These are phyloP conservation scores for Aspergillus fumigatus DNA, from an alignment of 2,329 filamentous ascomycete genomes.

Conservation along the genomic window DNA sequence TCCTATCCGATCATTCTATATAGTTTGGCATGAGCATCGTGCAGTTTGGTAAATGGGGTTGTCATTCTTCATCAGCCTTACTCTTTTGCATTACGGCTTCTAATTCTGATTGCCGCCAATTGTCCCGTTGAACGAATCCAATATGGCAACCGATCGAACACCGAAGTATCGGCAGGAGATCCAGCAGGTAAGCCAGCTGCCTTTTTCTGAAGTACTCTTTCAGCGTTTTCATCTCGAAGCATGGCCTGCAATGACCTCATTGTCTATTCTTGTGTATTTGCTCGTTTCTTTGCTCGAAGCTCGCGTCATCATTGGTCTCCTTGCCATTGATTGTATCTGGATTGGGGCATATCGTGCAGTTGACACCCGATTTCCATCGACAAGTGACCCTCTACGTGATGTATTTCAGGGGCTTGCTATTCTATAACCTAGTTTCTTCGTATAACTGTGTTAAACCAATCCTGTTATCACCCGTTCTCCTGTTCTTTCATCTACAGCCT, in stretches of 20 bases:
- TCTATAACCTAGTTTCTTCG: neutral
- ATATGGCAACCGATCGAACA: conserved; percentile 65
- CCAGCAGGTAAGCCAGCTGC: conserved; percentile 68
- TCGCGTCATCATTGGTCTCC: neutral
- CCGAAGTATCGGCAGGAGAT: conserved; percentile 97
- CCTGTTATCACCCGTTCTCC: neutral
- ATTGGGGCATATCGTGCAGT: neutral
- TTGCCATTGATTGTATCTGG: too few relatives aligned
- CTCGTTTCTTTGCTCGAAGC: neutral
- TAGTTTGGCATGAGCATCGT: neutral
- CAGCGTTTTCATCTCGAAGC: neutral
- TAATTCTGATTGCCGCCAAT: conserved; percentile 7
- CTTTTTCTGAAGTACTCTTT: neutral
- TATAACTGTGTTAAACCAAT: neutral
- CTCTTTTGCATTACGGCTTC: neutral
- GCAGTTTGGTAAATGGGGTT: neutral
- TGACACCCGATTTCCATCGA: neutral
- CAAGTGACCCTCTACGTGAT: neutral
- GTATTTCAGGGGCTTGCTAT: neutral
- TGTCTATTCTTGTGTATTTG: neutral
- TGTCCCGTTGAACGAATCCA: conserved; percentile 21
- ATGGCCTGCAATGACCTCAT: neutral
- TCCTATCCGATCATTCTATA: neutral
- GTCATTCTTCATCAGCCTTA: neutral
- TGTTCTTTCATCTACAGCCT: neutral